Percentiles rank a stretch among this genome's conserved stretches.
Conservation (phyloP, 2,329 filamentous ascomycete genomes). For the Aspergillus hortae region DNA sequence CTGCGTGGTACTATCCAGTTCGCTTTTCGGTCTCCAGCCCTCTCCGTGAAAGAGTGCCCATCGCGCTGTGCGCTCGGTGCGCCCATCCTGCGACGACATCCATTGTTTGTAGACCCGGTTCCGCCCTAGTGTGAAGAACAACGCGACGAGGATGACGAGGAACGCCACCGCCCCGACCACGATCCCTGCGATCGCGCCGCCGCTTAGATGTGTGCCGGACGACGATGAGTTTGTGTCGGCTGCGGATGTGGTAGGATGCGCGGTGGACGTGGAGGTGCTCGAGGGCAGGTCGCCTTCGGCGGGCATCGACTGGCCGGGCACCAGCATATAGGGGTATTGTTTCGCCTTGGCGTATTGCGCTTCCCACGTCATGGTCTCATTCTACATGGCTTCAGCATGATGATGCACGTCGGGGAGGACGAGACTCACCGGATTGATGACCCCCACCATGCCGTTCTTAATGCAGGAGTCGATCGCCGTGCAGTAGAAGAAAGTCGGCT, state of each 20-base stretch:
- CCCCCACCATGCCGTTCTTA: slow-evolving; percentile 67
- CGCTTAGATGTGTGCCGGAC: slow-evolving; percentile 24
- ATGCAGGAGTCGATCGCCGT: slow-evolving; percentile 64
- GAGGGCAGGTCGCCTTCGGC: slow-evolving; percentile 37
- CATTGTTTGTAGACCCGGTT: slow-evolving; percentile 33
- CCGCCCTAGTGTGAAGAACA: slow-evolving; percentile 35
- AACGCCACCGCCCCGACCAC: slow-evolving; percentile 50
- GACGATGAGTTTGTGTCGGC: neutral
- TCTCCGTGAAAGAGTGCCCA: slow-evolving; percentile 27
- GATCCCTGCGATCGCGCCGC: slow-evolving; percentile 59
- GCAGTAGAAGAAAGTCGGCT: slow-evolving; percentile 67
- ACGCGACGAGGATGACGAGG: slow-evolving; percentile 44
- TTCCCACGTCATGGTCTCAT: slow-evolving; percentile 47
- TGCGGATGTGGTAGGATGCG: slow-evolving; percentile 3
- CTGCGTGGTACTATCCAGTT: slow-evolving; percentile 7
- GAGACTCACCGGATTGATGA: slow-evolving; percentile 62
- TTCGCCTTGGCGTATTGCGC: slow-evolving; percentile 48
- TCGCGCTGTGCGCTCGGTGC: slow-evolving; percentile 27
- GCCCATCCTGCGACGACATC: slow-evolving; percentile 31
- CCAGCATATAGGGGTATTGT: slow-evolving; percentile 51
- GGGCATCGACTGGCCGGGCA: slow-evolving; percentile 56
- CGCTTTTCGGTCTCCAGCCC: slow-evolving; percentile 10
- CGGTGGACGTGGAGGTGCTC: slow-evolving; percentile 4
- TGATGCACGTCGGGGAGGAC: neutral
- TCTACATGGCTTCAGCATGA: slow-evolving; percentile 26